phyloP scores from a whole-genome alignment of 2,329 filamentous ascomycete genomes.

The Exophiala spinifera region DNA sequence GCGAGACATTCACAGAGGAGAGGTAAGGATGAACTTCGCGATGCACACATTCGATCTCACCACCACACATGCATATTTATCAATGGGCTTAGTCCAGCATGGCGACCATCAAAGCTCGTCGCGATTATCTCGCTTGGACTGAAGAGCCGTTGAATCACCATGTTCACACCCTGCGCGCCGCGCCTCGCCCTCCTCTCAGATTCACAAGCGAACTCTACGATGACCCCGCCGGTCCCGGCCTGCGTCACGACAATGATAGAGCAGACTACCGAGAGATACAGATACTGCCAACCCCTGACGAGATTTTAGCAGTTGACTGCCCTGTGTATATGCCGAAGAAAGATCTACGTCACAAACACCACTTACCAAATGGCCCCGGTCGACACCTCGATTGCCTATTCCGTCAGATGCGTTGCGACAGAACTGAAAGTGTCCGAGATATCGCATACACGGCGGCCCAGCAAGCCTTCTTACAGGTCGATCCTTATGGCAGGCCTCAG shows the following conservation, averaged over 20 bases:
- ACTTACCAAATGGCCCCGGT: conserved; percentile 30
- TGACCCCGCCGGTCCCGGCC: conserved; percentile 23
- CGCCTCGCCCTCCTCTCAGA: conserved; percentile 14
- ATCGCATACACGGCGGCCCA: conserved; percentile 33
- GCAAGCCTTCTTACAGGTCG: conserved; percentile 9
- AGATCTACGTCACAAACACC: conserved; percentile 28
- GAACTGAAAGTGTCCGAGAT: conserved; percentile 32
- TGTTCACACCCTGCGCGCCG: conserved; percentile 1
- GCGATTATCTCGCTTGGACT: background rate
- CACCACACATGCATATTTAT: too few species aligned
- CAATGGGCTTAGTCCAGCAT: background rate
- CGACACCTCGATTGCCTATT: conserved; percentile 38
- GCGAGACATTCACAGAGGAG: background rate
- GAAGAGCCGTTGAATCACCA: background rate
- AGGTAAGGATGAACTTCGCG: background rate
- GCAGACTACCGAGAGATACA: conserved; percentile 34
- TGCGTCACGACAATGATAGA: conserved; percentile 39
- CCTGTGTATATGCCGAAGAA: conserved; percentile 36
- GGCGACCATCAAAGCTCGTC: conserved; percentile 2
- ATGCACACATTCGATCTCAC: too few species aligned
- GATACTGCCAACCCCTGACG: conserved; percentile 38
- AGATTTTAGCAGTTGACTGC: conserved; percentile 32
- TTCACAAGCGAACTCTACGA: conserved; percentile 32
- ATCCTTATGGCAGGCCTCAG: background rate
- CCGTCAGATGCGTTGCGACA: conserved; percentile 39